Percentiles rank a stretch among this genome's conserved stretches.
phyloP scores from a whole-genome alignment of 495 filamentous ascomycete species.

The Aspergillus bertholletiae region DNA sequence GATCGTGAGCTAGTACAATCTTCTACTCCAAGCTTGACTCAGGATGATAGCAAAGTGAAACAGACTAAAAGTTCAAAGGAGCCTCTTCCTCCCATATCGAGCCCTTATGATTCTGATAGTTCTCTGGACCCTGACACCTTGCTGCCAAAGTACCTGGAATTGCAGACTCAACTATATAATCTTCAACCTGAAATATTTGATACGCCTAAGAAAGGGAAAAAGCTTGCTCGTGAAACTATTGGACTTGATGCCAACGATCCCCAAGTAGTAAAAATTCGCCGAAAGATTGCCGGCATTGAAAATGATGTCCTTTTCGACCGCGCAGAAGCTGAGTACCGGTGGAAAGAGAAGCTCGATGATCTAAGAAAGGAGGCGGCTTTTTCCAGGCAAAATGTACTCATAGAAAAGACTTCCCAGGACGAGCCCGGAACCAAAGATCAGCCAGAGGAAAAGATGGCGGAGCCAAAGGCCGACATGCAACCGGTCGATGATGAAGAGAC shows the following conservation, averaged over 20 bases:
- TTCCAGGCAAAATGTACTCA: slow-evolving; percentile 29
- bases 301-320: slow-evolving; percentile 85
- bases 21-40: slow-evolving; percentile 25
- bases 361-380: slow-evolving; percentile 57
- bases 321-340: slow-evolving; percentile 67
- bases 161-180: slow-evolving; percentile 68
- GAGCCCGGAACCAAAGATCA: slow-evolving; percentile 21
- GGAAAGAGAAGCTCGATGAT: slow-evolving; percentile 63
- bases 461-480: slow-evolving; percentile 47
- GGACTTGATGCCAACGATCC: slow-evolving; percentile 31
- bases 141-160: slow-evolving; percentile 67
- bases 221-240: slow-evolving; percentile 24
- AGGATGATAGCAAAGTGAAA: slow-evolving; percentile 23
- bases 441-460: slow-evolving; percentile 46
- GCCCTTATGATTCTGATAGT: slow-evolving; percentile 47
- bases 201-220: slow-evolving; percentile 42
- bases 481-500: slow-evolving; percentile 50
- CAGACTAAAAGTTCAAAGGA: slow-evolving; percentile 26
- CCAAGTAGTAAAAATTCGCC: slow-evolving; percentile 58
- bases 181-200: slow-evolving; percentile 60
- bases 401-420: slow-evolving; percentile 16
- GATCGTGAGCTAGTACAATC: slow-evolving; percentile 33
- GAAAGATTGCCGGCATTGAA: slow-evolving; percentile 72
- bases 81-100: slow-evolving; percentile 12
- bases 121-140: slow-evolving; percentile 69